Evolutionary conservation across 768 basidiomycete species (phyloP).

Genomic region (Epithele typhae): DNA sequence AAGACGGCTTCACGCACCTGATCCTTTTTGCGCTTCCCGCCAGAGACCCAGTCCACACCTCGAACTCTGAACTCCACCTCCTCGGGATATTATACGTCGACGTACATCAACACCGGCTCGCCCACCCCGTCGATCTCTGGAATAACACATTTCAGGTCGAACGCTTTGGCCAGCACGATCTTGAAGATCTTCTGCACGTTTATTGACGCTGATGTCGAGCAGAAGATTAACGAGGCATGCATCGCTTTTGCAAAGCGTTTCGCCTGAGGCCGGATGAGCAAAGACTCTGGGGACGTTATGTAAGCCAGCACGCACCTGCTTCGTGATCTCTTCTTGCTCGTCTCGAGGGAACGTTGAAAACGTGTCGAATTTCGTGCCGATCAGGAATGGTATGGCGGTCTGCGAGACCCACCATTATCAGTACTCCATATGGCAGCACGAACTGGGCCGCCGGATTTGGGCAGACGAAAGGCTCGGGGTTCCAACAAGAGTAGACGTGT

Average conservation of each 20-base stretch:
- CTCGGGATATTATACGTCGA: conserved; percentile 55
- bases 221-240: conserved; percentile 99
- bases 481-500: no score
- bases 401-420: conserved; percentile 24
- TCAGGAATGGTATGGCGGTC: conserved; percentile 98
- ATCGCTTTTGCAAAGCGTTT: conserved; percentile 98
- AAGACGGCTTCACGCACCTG: conserved; percentile 1
- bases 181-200: conserved; percentile 99
- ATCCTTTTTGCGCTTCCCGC: conserved; percentile 13
- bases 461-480: no score
- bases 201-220: conserved; percentile 97
- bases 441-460: no score
- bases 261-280: conserved; percentile 51
- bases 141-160: conserved; percentile 98
- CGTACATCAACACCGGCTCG: conserved; percentile 92
- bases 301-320: conserved; percentile 57
- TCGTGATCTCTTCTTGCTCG: conserved; percentile 99
- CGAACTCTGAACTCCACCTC: conserved; percentile 4
- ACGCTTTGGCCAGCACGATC: conserved; percentile 94
- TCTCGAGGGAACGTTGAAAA: conserved; percentile 95
- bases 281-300: not conserved
- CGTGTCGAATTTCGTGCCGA: conserved; percentile 98
- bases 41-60: conserved; percentile 6
- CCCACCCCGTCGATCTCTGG: conserved; percentile 97
- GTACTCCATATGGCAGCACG: no score